Conservation (phyloP, 257 asterid species). For the Solanum virginianum region DNA sequence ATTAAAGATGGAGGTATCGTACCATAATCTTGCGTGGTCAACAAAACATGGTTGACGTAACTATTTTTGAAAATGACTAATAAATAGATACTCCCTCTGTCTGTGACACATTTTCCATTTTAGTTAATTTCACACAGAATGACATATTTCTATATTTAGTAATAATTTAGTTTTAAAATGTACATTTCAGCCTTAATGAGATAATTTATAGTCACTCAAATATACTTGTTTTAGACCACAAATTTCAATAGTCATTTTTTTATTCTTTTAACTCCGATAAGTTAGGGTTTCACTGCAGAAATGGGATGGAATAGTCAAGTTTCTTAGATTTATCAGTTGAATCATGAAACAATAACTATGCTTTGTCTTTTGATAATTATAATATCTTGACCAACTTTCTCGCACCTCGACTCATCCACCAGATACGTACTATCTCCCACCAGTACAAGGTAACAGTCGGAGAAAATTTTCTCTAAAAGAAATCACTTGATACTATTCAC, state of each 20-base stretch:
- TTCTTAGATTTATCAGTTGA: too few species aligned
- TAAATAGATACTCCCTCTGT: not conserved
- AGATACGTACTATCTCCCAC: not conserved
- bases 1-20: not conserved
- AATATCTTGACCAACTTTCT: not conserved
- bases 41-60: not conserved
- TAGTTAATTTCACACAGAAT: not conserved
- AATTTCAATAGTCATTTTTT: not conserved
- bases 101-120: not conserved
- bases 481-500: not conserved
- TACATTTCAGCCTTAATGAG: not conserved
- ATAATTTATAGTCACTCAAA: not conserved
- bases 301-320: too few species aligned
- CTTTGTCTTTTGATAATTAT: not conserved
- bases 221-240: not conserved
- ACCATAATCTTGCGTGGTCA: not conserved
- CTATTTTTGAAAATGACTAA: not conserved
- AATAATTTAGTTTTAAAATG: too few species aligned
- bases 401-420: not conserved
- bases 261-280: accelerated
- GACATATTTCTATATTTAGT: not conserved
- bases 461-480: not conserved
- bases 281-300: too few species aligned
- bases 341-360: too few species aligned
- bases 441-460: not conserved